Conservation (phyloP, 345 rosid genomes). For the Eucalyptus regnans region DNA sequence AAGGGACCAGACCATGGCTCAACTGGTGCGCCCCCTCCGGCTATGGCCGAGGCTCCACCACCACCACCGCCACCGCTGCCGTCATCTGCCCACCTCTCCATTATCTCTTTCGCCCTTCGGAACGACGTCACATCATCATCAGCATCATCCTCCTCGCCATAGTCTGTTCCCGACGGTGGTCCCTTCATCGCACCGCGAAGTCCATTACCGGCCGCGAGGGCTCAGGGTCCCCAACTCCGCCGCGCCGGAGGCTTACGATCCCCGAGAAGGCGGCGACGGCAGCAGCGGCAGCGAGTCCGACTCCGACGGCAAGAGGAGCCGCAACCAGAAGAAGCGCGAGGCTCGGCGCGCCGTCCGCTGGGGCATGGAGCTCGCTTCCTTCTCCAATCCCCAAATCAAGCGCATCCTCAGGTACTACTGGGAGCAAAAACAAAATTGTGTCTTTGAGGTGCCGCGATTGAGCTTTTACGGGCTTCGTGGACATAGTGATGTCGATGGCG, state of each 20-base stretch:
- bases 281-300: constrained; percentile 32
- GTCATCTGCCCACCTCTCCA: neutral
- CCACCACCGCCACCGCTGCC: neutral
- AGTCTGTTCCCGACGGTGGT: neutral
- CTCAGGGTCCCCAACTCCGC: constrained; percentile 13
- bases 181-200: constrained; percentile 17
- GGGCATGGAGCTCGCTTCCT: constrained; percentile 77
- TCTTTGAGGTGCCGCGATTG: neutral
- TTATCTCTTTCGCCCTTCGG: neutral
- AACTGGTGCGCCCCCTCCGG: constrained; percentile 28
- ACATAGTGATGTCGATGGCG: neutral
- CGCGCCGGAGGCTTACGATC: neutral
- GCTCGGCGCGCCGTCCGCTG: constrained; percentile 78
- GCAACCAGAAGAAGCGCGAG: constrained; percentile 82
- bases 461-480: neutral
- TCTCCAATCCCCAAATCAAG: constrained; percentile 60
- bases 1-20: constrained; percentile 15
- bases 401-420: constrained; percentile 36
- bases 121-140: neutral
- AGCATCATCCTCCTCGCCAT: neutral
- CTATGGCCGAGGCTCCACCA: neutral
- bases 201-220: constrained; percentile 14
- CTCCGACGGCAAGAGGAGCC: constrained; percentile 41
- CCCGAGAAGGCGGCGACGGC: constrained; percentile 7
- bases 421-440: fast-evolving